Conservation (phyloP, 306 rosid genomes). For the Vicia sativa region DNA sequence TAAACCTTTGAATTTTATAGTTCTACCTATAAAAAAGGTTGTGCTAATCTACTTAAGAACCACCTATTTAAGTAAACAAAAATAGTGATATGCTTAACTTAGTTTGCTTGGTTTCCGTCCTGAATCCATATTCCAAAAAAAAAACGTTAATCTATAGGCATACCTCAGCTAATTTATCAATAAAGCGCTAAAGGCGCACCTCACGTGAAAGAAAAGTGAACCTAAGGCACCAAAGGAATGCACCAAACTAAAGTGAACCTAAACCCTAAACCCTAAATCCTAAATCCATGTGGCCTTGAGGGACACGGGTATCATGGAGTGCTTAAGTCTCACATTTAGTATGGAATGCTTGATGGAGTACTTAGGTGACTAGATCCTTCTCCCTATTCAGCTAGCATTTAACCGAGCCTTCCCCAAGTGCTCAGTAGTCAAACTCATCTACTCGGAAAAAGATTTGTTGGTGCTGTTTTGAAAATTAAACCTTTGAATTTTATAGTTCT, state of each 20-base stretch:
- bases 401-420: not conserved
- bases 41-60: not conserved
- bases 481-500: constrained; percentile 8
- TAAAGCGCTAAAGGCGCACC: constrained; percentile 14
- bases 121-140: not conserved
- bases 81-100: too few species aligned
- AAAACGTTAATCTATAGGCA: not conserved
- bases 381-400: not conserved
- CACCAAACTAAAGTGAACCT: constrained; percentile 8
- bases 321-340: too few species aligned
- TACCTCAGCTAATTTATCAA: not conserved
- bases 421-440: not conserved
- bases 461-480: not conserved
- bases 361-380: not conserved
- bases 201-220: constrained; percentile 1
- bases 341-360: not conserved
- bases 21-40: not conserved
- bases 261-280: too few species aligned
- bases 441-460: not conserved
- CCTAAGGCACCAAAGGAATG: constrained; percentile 17
- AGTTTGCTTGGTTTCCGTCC: too few species aligned
- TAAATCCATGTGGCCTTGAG: too few species aligned
- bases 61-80: not conserved
- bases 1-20: constrained; percentile 5
- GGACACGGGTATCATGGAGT: too few species aligned